phyloP scores from a whole-genome alignment of 75 land plant species.

The Azolla pinnata region DNA sequence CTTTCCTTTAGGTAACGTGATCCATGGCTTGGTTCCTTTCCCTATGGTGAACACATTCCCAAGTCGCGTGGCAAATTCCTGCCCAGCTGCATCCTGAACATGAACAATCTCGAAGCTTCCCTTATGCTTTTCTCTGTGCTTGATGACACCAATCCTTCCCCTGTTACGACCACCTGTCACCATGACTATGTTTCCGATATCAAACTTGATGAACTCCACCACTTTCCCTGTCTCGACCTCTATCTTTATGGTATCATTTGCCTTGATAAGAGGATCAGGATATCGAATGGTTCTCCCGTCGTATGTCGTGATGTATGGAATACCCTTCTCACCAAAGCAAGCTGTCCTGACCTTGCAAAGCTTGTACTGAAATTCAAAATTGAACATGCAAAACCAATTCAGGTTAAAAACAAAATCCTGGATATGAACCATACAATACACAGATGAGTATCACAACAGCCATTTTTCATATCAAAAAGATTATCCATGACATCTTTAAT shows the following conservation, averaged over 20 bases:
- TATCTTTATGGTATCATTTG: conserved; percentile 85
- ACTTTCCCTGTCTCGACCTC: conserved; percentile 75
- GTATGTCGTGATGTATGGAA: conserved; percentile 77
- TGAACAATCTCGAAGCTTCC: conserved; percentile 93
- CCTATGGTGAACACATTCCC: conserved; percentile 87
- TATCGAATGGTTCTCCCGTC: conserved; percentile 64
- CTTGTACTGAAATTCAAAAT: conserved; percentile 88
- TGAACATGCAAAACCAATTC: no score
- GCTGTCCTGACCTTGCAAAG: conserved; percentile 82
- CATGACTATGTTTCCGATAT: conserved; percentile 92
- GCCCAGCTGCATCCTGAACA: conserved; percentile 76
- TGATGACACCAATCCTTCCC: conserved; percentile 79
- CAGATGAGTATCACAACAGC: no score
- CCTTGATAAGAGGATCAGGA: conserved; percentile 95
- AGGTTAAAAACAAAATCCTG: no score
- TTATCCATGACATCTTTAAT: no score
- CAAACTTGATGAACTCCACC: conserved; percentile 86
- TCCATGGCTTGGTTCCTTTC: conserved; percentile 86
- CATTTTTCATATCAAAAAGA: no score
- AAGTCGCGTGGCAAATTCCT: conserved; percentile 81
- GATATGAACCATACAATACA: no score
- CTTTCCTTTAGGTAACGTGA: conserved; percentile 82
- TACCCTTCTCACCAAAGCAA: conserved; percentile 76
- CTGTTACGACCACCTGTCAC: conserved; percentile 95
- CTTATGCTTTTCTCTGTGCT: conserved; percentile 93